Base-by-base conservation (phyloP, 345 rosid genomes). In the Combretum micranthum region DNA sequence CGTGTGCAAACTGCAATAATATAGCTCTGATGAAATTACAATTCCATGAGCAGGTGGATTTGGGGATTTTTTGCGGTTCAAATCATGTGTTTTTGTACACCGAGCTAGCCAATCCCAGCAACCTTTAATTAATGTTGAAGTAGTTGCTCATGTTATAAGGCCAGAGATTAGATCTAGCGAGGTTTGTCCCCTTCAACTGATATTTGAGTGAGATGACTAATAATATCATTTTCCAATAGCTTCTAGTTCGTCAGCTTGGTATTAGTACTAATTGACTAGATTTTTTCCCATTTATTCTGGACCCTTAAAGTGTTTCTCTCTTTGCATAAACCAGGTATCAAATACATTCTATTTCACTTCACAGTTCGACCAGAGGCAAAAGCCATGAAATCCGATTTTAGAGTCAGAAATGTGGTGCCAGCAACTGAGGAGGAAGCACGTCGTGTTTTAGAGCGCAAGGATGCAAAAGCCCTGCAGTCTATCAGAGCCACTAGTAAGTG, bases 141-240 rank as follows among this genome's bases (percentile, higher is more conserved):
- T 86, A 50, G 91, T 88, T 53, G 99, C 99, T 37, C 97, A 93
- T 75, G 99, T 88, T 71, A 86, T 96, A 19, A 80, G 88, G 57
- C 96, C 97, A 16, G 99, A 93, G 85, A 67, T 93, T 44, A 80
- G 94, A 64, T 80, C 89, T 20, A 83, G 97, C 43, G 97, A 93
- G 96, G 99, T 86, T 68, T 55, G 55, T 23, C 51, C 44, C 16
- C 23, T 22, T 18, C 5, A 25, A 21, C 32, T 32, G 17, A 6
- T 59, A 50, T 37, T 25, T 20, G 6, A 32, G 15, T 59, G 25
- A 46, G n/a, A n/a, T n/a, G n/a, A n/a, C n/a, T n/a, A n/a, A n/a
- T n/a, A n/a, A n/a, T n/a, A n/a, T n/a, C n/a, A n/a, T n/a, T n/a
- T n/a, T n/a, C 57, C 47, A 11, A 2, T 11, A 16, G 39, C 39